Percentiles rank a stretch among this genome's conserved stretches.
These are phyloP conservation scores for Aspergillus floridensis DNA, from an alignment of 2,329 filamentous ascomycete genomes.

Conservation along the genomic window DNA sequence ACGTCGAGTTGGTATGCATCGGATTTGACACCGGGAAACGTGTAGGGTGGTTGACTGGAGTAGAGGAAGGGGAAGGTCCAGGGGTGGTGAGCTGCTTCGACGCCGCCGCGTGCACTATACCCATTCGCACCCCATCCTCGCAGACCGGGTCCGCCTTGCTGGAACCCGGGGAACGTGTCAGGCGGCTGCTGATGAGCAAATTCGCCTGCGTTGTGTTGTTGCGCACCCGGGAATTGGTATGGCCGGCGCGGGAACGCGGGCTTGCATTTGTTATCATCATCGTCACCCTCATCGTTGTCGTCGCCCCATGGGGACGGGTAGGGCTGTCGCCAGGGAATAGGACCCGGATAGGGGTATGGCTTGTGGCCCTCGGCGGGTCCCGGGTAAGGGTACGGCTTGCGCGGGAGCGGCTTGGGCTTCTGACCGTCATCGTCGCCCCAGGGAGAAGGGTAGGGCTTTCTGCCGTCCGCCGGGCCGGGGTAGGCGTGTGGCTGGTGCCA, in stretches of 20 bases:
- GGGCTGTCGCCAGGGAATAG: not conserved
- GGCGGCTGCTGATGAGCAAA: too few relatives aligned
- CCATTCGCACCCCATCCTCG: too few relatives aligned
- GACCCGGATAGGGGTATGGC: not conserved
- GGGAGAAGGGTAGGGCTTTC: too few relatives aligned
- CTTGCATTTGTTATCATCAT: not conserved
- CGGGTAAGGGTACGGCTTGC: too few relatives aligned
- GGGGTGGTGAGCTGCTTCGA: too few relatives aligned
- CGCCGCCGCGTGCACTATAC: not conserved
- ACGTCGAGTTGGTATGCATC: conserved; percentile 1
- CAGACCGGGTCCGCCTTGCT: not conserved
- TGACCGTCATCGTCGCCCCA: conserved; percentile 20
- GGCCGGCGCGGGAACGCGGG: not conserved
- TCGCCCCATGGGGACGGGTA: not conserved
- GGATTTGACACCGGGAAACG: not conserved
- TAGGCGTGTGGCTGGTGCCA: too few relatives aligned
- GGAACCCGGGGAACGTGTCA: not conserved
- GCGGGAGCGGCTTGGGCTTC: too few relatives aligned
- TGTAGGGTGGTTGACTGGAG: not conserved
- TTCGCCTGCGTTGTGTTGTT: too few relatives aligned
- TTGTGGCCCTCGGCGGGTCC: too few relatives aligned
- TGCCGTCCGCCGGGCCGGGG: too few relatives aligned
- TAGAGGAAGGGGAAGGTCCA: too few relatives aligned
- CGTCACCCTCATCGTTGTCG: not conserved
- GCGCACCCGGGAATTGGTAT: too few relatives aligned